phyloP scores from a whole-genome alignment of 2,329 filamentous ascomycete genomes.

The Botrytis galanthina region DNA sequence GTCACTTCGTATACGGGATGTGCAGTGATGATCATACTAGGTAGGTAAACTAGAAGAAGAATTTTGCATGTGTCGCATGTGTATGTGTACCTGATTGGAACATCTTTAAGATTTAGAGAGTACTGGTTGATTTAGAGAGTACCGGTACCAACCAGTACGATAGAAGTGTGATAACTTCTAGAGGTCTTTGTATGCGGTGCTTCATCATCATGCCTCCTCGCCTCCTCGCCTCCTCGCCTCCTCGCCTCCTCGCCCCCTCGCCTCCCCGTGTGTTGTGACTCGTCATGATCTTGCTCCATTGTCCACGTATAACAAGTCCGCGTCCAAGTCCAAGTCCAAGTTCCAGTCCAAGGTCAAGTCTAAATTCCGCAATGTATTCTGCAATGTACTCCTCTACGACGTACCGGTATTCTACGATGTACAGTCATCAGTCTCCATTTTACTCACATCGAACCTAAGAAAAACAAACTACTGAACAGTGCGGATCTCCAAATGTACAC shows the following conservation, averaged over 20 bases:
- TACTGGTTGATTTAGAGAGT: not conserved
- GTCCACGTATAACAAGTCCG: not conserved
- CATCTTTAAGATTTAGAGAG: not conserved
- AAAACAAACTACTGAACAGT: slow-evolving; percentile 20
- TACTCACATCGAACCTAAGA: not conserved
- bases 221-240: too few species aligned
- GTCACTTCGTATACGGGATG: not conserved
- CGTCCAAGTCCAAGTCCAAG: not conserved
- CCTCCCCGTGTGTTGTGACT: not conserved
- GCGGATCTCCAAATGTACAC: slow-evolving; percentile 15
- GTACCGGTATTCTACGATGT: not conserved
- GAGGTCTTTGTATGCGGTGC: not conserved
- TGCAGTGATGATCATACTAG: not conserved
- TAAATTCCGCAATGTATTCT: not conserved
- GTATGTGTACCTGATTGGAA: not conserved
- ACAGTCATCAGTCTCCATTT: not conserved
- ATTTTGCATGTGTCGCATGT: not conserved
- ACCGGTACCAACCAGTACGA: too few species aligned
- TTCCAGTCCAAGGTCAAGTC: not conserved
- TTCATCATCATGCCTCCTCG: not conserved
- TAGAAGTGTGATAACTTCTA: not conserved
- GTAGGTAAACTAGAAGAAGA: not conserved
- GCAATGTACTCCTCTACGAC: not conserved
- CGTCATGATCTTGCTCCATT: not conserved
- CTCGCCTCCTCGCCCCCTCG: too few species aligned